Evolutionary conservation across 495 filamentous ascomycete genomes (phyloP).

Genomic region (Monascus purpureus): DNA sequence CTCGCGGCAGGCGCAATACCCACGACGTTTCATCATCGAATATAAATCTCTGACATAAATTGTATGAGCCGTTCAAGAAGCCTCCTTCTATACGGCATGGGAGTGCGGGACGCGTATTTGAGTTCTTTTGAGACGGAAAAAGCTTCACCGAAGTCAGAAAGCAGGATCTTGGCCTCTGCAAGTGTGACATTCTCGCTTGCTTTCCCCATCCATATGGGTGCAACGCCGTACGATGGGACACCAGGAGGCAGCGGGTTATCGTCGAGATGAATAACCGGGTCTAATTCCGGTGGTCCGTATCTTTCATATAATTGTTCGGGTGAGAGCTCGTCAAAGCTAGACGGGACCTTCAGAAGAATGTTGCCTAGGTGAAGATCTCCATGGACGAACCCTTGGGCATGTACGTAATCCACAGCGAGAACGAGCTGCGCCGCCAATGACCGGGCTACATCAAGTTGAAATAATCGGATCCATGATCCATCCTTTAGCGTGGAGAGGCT

Average conservation of each 20-base stretch:
- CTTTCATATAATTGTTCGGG: constrained; percentile 12
- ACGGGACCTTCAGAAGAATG: constrained; percentile 11
- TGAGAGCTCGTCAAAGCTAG: constrained; percentile 10
- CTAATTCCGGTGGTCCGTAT: constrained; percentile 11
- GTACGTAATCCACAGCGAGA: constrained; percentile 16
- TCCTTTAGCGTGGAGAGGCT: constrained; percentile 19
- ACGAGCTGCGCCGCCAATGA: constrained; percentile 25
- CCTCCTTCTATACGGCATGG: no score
- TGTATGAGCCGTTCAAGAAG: no score
- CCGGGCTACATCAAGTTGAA: constrained; percentile 26
- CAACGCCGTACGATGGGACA: constrained; percentile 10
- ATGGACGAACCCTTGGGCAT: constrained; percentile 19
- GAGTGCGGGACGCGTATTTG: constrained; percentile 16
- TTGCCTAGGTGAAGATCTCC: constrained; percentile 21
- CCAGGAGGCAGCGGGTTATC: constrained; percentile 10
- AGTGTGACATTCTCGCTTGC: constrained; percentile 12
- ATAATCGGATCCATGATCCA: constrained; percentile 16
- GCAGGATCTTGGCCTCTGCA: constrained; percentile 16
- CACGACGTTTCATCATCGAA: no score
- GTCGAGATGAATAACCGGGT: constrained; percentile 13
- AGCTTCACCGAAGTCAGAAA: constrained; percentile 25
- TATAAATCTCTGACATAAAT: no score
- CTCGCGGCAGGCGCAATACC: no score
- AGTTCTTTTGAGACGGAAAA: constrained; percentile 14
- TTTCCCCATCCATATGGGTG: constrained; percentile 17